These are phyloP conservation scores for Quercus lobata DNA, from an alignment of 331 rosid genomes.

Conservation along the genomic window DNA sequence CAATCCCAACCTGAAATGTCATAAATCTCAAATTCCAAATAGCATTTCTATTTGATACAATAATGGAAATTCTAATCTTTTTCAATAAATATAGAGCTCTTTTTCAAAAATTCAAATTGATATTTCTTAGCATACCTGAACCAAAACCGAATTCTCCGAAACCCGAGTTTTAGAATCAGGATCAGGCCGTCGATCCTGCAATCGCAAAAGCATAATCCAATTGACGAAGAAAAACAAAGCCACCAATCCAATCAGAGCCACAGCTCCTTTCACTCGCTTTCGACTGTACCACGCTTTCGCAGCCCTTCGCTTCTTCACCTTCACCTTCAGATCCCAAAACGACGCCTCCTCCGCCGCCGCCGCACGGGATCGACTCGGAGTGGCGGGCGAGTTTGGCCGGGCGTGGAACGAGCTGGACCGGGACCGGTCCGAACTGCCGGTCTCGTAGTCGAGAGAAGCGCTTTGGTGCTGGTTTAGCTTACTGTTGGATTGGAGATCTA, in stretches of 20 bases:
- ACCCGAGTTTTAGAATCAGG: slow-evolving; percentile 21
- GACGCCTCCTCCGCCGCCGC: slow-evolving; percentile 16
- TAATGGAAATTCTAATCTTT: not conserved
- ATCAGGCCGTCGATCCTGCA: slow-evolving; percentile 32
- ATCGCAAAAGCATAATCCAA: slow-evolving; percentile 64
- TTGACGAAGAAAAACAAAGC: slow-evolving; percentile 50
- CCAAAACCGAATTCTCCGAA: slow-evolving; percentile 17
- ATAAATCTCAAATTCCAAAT: not conserved
- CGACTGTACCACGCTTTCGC: slow-evolving; percentile 51
- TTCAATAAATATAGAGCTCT: not conserved
- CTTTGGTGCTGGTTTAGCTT: not conserved
- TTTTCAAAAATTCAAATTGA: not conserved
- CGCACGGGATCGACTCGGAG: slow-evolving; percentile 30
- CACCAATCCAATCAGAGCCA: slow-evolving; percentile 46
- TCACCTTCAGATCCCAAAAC: slow-evolving; percentile 17
- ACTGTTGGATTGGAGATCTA: not conserved
- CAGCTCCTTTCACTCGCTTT: slow-evolving; percentile 52
- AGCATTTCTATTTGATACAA: too few relatives aligned
- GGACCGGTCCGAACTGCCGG: slow-evolving; percentile 26
- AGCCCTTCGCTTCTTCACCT: slow-evolving; percentile 29
- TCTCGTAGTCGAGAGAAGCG: not conserved
- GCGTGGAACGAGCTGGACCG: slow-evolving; percentile 31
- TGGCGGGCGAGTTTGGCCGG: slow-evolving; percentile 34
- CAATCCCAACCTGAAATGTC: too few relatives aligned
- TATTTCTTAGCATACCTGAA: slow-evolving; percentile 23